These are phyloP conservation scores for Epithele typhae DNA, from an alignment of 768 basidiomycete species.

Conservation along the genomic window DNA sequence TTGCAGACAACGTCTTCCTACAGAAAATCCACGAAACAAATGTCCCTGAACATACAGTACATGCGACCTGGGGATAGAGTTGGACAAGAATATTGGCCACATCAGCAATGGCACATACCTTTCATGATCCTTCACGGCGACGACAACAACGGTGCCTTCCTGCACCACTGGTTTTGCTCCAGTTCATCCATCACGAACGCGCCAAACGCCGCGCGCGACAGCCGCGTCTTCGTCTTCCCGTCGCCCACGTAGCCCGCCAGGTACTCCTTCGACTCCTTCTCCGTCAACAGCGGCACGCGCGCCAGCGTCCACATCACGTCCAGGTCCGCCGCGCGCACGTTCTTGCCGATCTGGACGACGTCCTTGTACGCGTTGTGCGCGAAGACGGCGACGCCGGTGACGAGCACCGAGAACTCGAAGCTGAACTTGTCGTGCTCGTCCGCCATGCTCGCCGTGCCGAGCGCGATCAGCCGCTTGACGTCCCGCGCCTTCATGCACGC, in stretches of 20 bases:
- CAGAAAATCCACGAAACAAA: too few relatives aligned
- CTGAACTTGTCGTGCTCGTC: slow-evolving; percentile 59
- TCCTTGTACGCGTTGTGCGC: slow-evolving; percentile 62
- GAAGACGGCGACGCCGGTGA: slow-evolving; percentile 34
- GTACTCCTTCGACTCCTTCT: slow-evolving; percentile 40
- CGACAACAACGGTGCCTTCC: slow-evolving; percentile 37
- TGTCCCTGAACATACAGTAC: too few relatives aligned
- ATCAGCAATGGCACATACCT: too few relatives aligned
- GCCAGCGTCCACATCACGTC: slow-evolving; percentile 67
- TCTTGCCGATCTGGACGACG: slow-evolving; percentile 58
- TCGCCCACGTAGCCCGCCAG: slow-evolving; percentile 69
- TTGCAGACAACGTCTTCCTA: too few relatives aligned
- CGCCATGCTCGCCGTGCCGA: slow-evolving; percentile 62
- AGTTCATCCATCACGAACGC: slow-evolving; percentile 57
- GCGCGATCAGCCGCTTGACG: slow-evolving; percentile 57
- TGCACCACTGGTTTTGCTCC: slow-evolving; percentile 54
- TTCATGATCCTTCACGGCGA: slow-evolving; percentile 22
- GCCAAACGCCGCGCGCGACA: slow-evolving; percentile 58
- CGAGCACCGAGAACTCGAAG: slow-evolving; percentile 39
- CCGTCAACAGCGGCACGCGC: slow-evolving; percentile 60
- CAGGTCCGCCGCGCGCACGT: slow-evolving; percentile 40
- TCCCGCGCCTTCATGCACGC: slow-evolving; percentile 47
- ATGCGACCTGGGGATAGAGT: too few relatives aligned
- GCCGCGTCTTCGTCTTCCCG: slow-evolving; percentile 41
- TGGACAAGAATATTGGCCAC: too few relatives aligned